Percentiles rank a stretch among this genome's conserved stretches.
Conservation (phyloP, 257 asterid genomes). For the Fraxinus americana region DNA sequence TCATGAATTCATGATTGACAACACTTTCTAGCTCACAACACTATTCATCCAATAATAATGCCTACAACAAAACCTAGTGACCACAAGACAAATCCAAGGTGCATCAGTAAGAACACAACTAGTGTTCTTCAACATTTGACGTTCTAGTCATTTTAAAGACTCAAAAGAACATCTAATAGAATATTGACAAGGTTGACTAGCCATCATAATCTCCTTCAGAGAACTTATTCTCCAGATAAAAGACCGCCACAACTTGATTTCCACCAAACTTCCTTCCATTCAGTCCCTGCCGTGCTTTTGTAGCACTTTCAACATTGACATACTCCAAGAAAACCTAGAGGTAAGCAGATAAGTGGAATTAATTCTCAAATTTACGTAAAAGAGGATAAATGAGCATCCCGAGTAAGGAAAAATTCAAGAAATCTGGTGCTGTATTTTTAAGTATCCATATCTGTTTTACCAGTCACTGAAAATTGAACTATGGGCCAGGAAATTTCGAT, state of each 20-base stretch:
- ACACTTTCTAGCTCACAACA: neutral
- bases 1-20: neutral
- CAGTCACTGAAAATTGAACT: neutral
- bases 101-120: neutral
- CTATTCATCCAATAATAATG: neutral
- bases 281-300: conserved; percentile 64
- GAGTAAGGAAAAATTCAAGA: neutral
- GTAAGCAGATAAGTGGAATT: neutral
- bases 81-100: neutral
- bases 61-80: conserved; percentile 17
- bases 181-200: conserved; percentile 18
- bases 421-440: neutral
- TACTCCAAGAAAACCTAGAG: conserved; percentile 70
- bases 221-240: conserved; percentile 68
- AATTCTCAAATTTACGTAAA: neutral
- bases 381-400: neutral
- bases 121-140: neutral
- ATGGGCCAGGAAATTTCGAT: neutral
- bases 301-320: conserved; percentile 57
- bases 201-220: conserved; percentile 56
- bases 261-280: conserved; percentile 78
- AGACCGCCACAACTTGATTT: conserved; percentile 60
- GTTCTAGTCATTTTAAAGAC: neutral
- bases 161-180: neutral
- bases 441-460: neutral